Conservation (phyloP, 495 filamentous ascomycete genomes). For the Tetracladium marchalianum region DNA sequence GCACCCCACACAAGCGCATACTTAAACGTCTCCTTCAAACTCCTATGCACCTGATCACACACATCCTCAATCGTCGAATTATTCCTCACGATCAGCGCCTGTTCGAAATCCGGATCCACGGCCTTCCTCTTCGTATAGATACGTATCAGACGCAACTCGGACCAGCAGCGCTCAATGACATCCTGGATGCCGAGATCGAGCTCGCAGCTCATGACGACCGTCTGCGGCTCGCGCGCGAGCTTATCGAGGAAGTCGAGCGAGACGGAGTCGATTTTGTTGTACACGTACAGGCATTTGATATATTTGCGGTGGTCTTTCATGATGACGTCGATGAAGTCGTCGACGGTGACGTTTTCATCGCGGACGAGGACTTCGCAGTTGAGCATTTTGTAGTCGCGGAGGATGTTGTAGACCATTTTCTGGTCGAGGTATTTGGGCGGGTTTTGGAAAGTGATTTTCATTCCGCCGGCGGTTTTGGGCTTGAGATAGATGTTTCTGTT, state of each 20-base stretch:
- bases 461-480: constrained; percentile 88
- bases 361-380: constrained; percentile 95
- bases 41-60: constrained; percentile 90
- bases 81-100: constrained; percentile 86
- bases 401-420: constrained; percentile 93
- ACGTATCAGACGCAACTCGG: constrained; percentile 82
- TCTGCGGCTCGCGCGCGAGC: constrained; percentile 85
- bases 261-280: constrained; percentile 99
- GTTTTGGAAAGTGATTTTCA: constrained; percentile 94
- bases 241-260: constrained; percentile 87
- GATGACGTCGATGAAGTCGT: constrained; percentile 98
- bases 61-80: constrained; percentile 92
- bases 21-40: constrained; percentile 96
- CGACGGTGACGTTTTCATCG: constrained; percentile 91
- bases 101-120: constrained; percentile 78
- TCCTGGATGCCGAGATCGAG: constrained; percentile 94
- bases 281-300: constrained; percentile 92
- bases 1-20: constrained; percentile 98
- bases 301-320: constrained; percentile 99
- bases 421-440: constrained; percentile 88
- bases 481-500: constrained; percentile 96
- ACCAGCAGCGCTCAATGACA: constrained; percentile 91
- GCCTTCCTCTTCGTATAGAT: constrained; percentile 98
- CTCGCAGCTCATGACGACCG: constrained; percentile 96
- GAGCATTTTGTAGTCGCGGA: constrained; percentile 96